Evolutionary conservation across 2,329 filamentous ascomycete species (phyloP), one percentile per base, ranked within the genome.

Genomic region (Hypoxylon sp.): DNA sequence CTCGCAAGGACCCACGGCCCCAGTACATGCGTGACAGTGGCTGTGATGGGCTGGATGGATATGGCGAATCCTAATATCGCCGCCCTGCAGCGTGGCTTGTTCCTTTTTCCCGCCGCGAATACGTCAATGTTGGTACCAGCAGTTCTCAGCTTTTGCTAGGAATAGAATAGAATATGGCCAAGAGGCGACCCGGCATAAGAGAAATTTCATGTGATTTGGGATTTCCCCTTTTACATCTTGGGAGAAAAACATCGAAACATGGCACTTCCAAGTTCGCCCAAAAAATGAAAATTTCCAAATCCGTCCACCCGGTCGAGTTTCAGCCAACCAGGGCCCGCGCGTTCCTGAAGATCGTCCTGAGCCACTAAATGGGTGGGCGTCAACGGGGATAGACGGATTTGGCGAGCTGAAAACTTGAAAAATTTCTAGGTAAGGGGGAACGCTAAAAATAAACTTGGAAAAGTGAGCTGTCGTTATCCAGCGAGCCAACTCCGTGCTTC

Each of bases 301-400:
- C 57, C 37, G 65, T 65, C 59, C 45, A 62, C 41, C 19, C 41
- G 5, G 5, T 16, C n/a, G 12, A 9, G 25, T 59, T 62, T n/a
- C n/a, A 66, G 58, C 65, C 65, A 68, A 68, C 62, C 62, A 68
- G 41, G 30, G 45, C 37, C 32, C 54, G 51, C 55, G 65, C 41
- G 65, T 68, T 43, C 65, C 65, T 68, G 65, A 56, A 65, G 65
- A 68, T 65, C 65, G 50, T 16, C 39, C 48, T 43, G 45, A 52
- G 56, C 46, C 47, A 60, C 56, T 41, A 39, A 54, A 32, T 19
- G 39, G 9, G 21, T 14, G n/a, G 27, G 19, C 56, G 4, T 2
- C n/a, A 19, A 29, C 5, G 19, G 16, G 32, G 48, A 59, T 59
- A 51, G 32, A 32, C 23, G 21, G 23, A 51, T 27, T 21, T 23